Evolutionary conservation across 495 filamentous ascomycete genomes (phyloP).

Genomic region (Hypoxylon lienhwacheense): DNA sequence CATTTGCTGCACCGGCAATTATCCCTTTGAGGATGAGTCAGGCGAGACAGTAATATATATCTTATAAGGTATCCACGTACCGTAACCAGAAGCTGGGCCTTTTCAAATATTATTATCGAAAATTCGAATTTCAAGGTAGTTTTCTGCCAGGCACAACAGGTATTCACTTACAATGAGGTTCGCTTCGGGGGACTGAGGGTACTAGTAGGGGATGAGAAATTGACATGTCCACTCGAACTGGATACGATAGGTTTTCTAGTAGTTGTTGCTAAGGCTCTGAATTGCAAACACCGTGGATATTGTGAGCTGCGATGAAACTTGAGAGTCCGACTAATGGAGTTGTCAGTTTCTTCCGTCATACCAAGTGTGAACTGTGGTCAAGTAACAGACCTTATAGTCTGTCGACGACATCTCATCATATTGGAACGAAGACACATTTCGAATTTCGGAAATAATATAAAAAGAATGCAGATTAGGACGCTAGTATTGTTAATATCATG

Average conservation of each 20-base stretch:
- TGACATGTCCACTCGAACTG: constrained; percentile 13
- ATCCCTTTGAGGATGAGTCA: constrained; percentile 52
- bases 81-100: constrained; percentile 47
- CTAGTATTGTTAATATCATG: not conserved
- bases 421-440: constrained; percentile 15
- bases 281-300: not conserved
- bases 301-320: not conserved
- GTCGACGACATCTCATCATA: constrained; percentile 9
- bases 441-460: not conserved
- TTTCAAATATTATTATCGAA: constrained; percentile 14
- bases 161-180: constrained; percentile 30
- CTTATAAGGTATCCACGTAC: constrained; percentile 31
- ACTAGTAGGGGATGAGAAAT: constrained; percentile 13
- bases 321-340: constrained; percentile 6
- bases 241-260: constrained; percentile 20
- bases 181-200: constrained; percentile 5
- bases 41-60: not conserved
- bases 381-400: constrained; percentile 12
- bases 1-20: constrained; percentile 78
- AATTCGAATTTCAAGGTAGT: not conserved
- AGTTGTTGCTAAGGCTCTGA: constrained; percentile 15
- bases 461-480: not conserved
- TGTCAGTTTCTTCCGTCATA: constrained; percentile 1
- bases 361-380: not conserved
- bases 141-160: not conserved